Evolutionary conservation across 192 early-diverging fungal genomes (phyloP), one percentile per base, ranked within the genome.

Genomic region (Entophlyctis helioformis): DNA sequence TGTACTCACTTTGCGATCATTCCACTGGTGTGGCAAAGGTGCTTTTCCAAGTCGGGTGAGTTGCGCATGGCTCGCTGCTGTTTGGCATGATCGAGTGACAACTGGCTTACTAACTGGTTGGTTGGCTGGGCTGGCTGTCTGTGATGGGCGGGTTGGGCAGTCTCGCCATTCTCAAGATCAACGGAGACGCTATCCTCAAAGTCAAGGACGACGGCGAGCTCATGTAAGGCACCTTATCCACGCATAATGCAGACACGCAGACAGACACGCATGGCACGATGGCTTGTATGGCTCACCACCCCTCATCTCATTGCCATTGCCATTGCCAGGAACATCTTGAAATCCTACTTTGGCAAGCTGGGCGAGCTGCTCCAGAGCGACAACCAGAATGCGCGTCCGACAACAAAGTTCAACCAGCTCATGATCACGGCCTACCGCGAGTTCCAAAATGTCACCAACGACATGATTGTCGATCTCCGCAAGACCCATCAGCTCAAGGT

Each of bases 151-250:
- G n/a, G n/a, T n/a, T n/a, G 27, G 41, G 36, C 22, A 85, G 82
- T 18, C 53, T 83, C 46, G 93, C 90, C 4, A 85, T 96, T 26
- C 52, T 98, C 9, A 98, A 98, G 54, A 83, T 88, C 46, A 96
- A 95, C 56, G 95, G 67, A 1, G 67, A 74, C 32, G 57, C 54
- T 9, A 62, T 76, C 39, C 23, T 76, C 25, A 72, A 69, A 36
- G 64, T 67, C n/a, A 63, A 64, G 20, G 74, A 77, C 39, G 74
- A 77, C 28, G 71, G 71, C 10, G 74, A 77, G 41, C 41, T 74
- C 26, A 74, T 74, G 71, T 74, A 59, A 42, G 49, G 19, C 21
- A 3, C 25, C 20, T 31, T 20, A 4, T 28, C 6, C n/a, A n/a
- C n/a, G n/a, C n/a, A 7, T 40, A 15, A 8, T 7, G 21, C 8